Base-by-base conservation (phyloP, 805 yeast genomes). In the Starmerella floris region DNA sequence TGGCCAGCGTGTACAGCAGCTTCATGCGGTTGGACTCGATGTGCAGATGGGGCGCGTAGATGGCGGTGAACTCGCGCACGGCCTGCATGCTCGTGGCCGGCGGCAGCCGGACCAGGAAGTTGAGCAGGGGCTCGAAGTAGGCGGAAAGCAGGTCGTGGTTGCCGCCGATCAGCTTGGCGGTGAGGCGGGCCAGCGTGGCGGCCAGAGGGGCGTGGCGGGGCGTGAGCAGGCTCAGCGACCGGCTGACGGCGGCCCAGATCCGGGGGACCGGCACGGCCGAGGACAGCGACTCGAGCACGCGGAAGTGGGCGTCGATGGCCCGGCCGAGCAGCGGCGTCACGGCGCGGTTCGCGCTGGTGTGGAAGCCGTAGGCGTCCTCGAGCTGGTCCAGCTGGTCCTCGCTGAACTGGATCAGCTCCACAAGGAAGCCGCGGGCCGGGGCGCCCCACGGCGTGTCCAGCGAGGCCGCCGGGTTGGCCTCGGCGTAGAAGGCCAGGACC, bases 1-100 rank as follows among this genome's bases (percentile, higher is more conserved):
- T 91, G 17, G 82, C 75, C 49, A 88, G 67, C 0, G 93, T 77
- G 61, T 91, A 91, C 40, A 91, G 76, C 1, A 88, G 73, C 6
- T 94, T 43, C n/a, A 49, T 39, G 28, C 39, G 50, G 26, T 43
- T 43, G 1, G 47, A 21, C 31, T 48, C 50, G 31, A 41, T 26
- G n/a, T 23, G 32, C 23, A 39, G 23, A 41, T 81, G 65, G 8
- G 74, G 72, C 43, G 71, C 73, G 51, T 83, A 65, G 3, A 87
- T 84, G 38, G 71, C 59, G 0, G 87, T 80, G 30, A 85, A 72
- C 30, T 73, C 63, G 41, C 62, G 60, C 1, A 91, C 71, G 2
- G 78, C 69, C 5, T 65, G 62, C 36, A 64, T 57, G 31, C 84
- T 77, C 34, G 72, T 63, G 0, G 56, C 59, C 3, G 65, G 50